Percentiles rank a stretch among this genome's conserved stretches.
Conservation (phyloP, 768 basidiomycete species). For the Pleurotus tuber-regium region DNA sequence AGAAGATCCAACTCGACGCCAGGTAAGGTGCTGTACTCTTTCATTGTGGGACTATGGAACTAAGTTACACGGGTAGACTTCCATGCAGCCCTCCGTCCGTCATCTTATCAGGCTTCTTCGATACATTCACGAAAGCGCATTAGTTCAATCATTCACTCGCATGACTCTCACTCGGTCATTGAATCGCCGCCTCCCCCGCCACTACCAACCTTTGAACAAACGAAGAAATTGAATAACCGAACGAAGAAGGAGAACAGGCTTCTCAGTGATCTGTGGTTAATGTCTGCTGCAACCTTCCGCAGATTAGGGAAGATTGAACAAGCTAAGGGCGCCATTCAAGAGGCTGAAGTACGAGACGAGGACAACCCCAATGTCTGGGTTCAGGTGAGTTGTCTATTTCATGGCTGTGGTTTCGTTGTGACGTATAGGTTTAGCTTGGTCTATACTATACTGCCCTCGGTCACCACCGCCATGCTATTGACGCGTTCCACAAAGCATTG, state of each 20-base stretch:
- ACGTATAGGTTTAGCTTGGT: slow-evolving; percentile 54
- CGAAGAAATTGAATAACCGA: slow-evolving; percentile 37
- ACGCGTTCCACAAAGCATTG: slow-evolving; percentile 85
- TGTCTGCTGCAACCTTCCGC: slow-evolving; percentile 92
- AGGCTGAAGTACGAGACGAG: slow-evolving; percentile 89
- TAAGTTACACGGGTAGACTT: slow-evolving; percentile 48
- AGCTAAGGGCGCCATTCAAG: slow-evolving; percentile 86
- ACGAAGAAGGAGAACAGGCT: slow-evolving; percentile 62
- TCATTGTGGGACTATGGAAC: background rate
- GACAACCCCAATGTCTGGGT: slow-evolving; percentile 91
- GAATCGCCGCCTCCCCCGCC: slow-evolving; percentile 38
- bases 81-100: slow-evolving; percentile 58
- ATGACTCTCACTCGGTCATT: slow-evolving; percentile 31
- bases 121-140: slow-evolving; percentile 77
- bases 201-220: slow-evolving; percentile 41
- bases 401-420: background rate
- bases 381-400: slow-evolving; percentile 55
- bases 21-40: too few species aligned
- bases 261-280: slow-evolving; percentile 87
- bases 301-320: slow-evolving; percentile 88
- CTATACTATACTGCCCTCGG: slow-evolving; percentile 65
- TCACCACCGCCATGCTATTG: slow-evolving; percentile 59
- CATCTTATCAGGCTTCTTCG: slow-evolving; percentile 70
- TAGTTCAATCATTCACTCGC: slow-evolving; percentile 43
- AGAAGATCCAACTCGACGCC: slow-evolving; percentile 68